Evolutionary conservation across 2,329 filamentous ascomycete genomes (phyloP).

Genomic region (Pleoardoris graminearum): DNA sequence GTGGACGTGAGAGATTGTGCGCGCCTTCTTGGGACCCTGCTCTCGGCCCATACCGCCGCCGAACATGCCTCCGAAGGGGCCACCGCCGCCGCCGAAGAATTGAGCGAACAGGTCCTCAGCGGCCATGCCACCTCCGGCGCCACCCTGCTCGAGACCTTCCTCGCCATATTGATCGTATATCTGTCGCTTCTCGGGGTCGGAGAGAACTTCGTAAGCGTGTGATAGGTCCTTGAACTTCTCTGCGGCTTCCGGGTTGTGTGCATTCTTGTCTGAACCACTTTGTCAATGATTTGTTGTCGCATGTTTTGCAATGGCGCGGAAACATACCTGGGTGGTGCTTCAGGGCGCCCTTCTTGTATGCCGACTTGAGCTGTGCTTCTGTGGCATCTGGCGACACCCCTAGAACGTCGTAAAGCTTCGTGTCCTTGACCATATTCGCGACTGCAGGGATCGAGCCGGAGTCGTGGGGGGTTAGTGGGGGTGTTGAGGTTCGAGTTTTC

Average conservation of each 20-base stretch:
- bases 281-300: constrained; percentile 17
- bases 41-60: constrained; percentile 69
- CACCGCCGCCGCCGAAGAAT: constrained; percentile 81
- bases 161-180: constrained; percentile 98
- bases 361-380: constrained; percentile 87
- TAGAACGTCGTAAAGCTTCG: constrained; percentile 76
- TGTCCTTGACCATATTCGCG: constrained; percentile 74
- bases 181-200: constrained; percentile 85
- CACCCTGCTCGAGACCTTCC: constrained; percentile 86
- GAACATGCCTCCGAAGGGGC: constrained; percentile 67
- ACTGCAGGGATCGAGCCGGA: constrained; percentile 11
- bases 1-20: constrained; percentile 97
- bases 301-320: constrained; percentile 16
- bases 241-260: constrained; percentile 86
- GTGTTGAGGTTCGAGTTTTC: constrained; percentile 22
- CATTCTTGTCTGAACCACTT: constrained; percentile 79
- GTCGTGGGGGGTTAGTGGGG: constrained; percentile 31
- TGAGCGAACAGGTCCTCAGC: constrained; percentile 96
- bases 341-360: constrained; percentile 79
- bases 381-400: constrained; percentile 77
- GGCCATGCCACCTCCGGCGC: constrained; percentile 82
- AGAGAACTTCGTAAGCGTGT: constrained; percentile 92
- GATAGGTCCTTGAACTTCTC: constrained; percentile 99
- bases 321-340: constrained; percentile 80
- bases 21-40: constrained; percentile 83